A percentile compares a stretch with the other conserved stretches of the same genome.
phyloP scores from a whole-genome alignment of 1,139 yeast species.

The Suhomyces taliae region DNA sequence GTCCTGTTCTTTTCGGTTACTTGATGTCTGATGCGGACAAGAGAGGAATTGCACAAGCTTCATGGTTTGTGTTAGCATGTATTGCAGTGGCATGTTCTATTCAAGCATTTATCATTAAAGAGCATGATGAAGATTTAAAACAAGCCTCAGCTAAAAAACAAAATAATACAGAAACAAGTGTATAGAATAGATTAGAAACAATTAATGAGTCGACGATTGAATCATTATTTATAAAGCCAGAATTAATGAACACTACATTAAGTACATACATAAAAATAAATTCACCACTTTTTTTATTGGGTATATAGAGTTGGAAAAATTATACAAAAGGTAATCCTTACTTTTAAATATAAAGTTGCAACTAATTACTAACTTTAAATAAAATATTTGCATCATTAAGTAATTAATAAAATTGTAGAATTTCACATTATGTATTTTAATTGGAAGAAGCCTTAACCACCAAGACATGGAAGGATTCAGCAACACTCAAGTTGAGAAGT shows the following conservation, averaged over 20 bases:
- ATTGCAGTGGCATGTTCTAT: slow-evolving; percentile 33
- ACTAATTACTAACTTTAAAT: too few relatives aligned
- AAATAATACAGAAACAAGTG: not conserved
- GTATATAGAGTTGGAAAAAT: too few relatives aligned
- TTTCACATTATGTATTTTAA: not conserved
- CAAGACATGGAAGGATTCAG: slow-evolving; percentile 25
- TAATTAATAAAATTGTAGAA: not conserved
- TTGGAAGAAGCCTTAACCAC: slow-evolving; percentile 22
- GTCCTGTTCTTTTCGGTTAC: slow-evolving; percentile 60
- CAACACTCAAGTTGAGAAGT: slow-evolving; percentile 22
- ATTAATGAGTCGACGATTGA: too few relatives aligned
- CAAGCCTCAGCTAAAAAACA: not conserved
- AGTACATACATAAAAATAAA: too few relatives aligned
- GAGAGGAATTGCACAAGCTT: slow-evolving; percentile 45
- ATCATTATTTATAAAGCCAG: too few relatives aligned
- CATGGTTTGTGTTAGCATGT: slow-evolving; percentile 49
- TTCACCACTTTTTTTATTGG: too few relatives aligned
- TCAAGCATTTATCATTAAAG: slow-evolving; percentile 36
- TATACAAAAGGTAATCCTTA: too few relatives aligned
- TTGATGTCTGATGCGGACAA: slow-evolving; percentile 40
- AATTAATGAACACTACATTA: too few relatives aligned
- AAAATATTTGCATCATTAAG: too few relatives aligned
- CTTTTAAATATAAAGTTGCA: too few relatives aligned
- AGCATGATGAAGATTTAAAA: slow-evolving; percentile 26
- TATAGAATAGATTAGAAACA: not conserved